Percentiles rank a stretch among this genome's conserved stretches.
Evolutionary conservation across 352 stramenopile genomes (phyloP).

Genomic region (Phytophthora capsici): DNA sequence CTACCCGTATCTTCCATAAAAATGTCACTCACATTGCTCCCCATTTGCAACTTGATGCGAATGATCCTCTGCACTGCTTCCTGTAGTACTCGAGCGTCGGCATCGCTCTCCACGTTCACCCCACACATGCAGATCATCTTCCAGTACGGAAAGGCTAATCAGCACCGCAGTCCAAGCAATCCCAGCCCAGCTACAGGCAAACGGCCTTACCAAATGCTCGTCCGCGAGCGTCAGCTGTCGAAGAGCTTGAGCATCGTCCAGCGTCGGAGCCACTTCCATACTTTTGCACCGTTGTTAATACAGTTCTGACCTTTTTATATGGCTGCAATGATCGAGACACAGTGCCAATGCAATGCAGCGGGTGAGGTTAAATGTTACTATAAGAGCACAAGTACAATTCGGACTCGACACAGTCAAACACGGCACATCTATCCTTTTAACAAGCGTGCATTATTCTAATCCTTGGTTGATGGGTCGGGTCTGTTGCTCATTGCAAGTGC

Average conservation of each 20-base stretch:
- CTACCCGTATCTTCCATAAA: neutral
- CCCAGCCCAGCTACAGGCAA: too few species aligned
- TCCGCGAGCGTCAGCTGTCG: slow-evolving; percentile 38
- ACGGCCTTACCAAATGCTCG: slow-evolving; percentile 47
- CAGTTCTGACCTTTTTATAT: slow-evolving; percentile 24
- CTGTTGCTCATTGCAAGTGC: slow-evolving; percentile 80
- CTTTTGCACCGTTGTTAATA: slow-evolving; percentile 15
- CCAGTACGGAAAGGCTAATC: neutral
- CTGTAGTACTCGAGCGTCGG: slow-evolving; percentile 25
- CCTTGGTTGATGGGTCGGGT: slow-evolving; percentile 24
- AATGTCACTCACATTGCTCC: slow-evolving; percentile 32
- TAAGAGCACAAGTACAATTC: too few species aligned
- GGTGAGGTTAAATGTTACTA: too few species aligned
- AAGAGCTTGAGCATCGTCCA: slow-evolving; percentile 30
- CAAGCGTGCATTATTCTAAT: slow-evolving; percentile 8
- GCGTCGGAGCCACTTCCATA: slow-evolving; percentile 27
- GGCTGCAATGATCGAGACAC: neutral
- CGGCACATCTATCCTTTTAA: too few species aligned
- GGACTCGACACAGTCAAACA: too few species aligned
- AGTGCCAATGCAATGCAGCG: too few species aligned
- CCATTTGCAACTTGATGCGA: slow-evolving; percentile 64
- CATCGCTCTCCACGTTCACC: slow-evolving; percentile 32
- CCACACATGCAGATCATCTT: slow-evolving; percentile 62
- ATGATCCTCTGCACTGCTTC: slow-evolving; percentile 53
- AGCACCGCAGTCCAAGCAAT: neutral